A percentile compares a stretch with the other conserved stretches of the same genome.
These are phyloP conservation scores for Macadamia tetraphylla DNA, from an alignment of 164 flowering plant species.

Conservation along the genomic window DNA sequence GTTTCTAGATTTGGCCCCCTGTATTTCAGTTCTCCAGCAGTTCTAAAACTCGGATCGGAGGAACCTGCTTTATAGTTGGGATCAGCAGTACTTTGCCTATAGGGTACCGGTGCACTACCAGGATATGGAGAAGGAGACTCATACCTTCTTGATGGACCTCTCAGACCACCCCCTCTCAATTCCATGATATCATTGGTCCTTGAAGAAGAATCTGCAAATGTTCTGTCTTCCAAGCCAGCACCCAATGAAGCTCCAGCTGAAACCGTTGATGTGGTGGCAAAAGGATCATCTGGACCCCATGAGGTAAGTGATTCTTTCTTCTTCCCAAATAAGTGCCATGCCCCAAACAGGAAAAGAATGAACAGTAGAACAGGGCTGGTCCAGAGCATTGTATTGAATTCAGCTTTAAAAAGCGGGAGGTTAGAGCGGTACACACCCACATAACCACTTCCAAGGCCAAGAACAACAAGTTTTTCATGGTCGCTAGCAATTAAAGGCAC, in stretches of 20 bases:
- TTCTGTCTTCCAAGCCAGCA: conserved; percentile 46
- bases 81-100: conserved; percentile 45
- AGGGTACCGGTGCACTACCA: conserved; percentile 52
- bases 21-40: conserved; percentile 59
- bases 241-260: conserved; percentile 47
- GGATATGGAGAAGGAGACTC: conserved; percentile 67
- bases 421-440: conserved; percentile 78
- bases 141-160: conserved; percentile 70
- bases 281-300: conserved; percentile 94
- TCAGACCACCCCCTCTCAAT: conserved; percentile 46
- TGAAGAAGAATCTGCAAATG: conserved; percentile 57
- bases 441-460: conserved; percentile 77
- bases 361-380: conserved; percentile 83
- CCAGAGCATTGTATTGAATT: conserved; percentile 72
- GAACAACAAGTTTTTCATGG: conserved; percentile 71
- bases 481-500: conserved; percentile 67
- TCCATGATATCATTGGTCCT: conserved; percentile 60
- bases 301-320: conserved; percentile 82
- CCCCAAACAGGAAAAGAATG: conserved; percentile 70
- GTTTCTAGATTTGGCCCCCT: conserved; percentile 63
- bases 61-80: conserved; percentile 42
- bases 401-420: conserved; percentile 71
- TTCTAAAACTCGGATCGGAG: conserved; percentile 53
- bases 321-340: conserved; percentile 89
- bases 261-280: conserved; percentile 40